phyloP scores from a whole-genome alignment of 371 early-diverging fungal genomes.

The Chytridiales sp. region DNA sequence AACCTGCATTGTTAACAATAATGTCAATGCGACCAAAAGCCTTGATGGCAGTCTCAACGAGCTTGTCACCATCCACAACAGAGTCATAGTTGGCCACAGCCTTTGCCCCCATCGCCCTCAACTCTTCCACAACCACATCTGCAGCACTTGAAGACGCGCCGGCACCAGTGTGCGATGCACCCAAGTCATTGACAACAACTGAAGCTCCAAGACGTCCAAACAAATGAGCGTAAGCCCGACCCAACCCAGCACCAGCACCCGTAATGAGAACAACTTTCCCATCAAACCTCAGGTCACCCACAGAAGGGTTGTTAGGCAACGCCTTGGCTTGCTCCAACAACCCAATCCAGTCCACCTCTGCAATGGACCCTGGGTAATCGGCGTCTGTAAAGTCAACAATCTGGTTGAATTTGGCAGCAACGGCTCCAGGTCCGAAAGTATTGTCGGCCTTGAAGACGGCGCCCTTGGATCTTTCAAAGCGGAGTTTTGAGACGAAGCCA shows the following conservation, averaged over 20 bases:
- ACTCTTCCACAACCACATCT: conserved; percentile 65
- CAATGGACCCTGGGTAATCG: conserved; percentile 69
- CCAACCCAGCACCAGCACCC: conserved; percentile 94
- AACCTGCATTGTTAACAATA: conserved; percentile 74
- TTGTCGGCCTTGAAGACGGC: conserved; percentile 90
- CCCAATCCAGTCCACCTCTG: conserved; percentile 79
- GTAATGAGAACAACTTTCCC: conserved; percentile 91
- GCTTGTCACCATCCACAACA: conserved; percentile 71
- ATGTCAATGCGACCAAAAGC: conserved; percentile 69
- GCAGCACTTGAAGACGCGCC: conserved; percentile 50
- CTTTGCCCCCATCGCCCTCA: conserved; percentile 55
- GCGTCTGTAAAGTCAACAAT: conserved; percentile 48
- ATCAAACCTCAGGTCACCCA: conserved; percentile 82
- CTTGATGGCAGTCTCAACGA: conserved; percentile 64
- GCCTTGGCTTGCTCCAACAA: conserved; percentile 72
- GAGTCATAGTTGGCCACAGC: conserved; percentile 71
- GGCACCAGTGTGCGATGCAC: conserved; percentile 47
- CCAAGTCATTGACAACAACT: conserved; percentile 89
- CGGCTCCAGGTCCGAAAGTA: conserved; percentile 77
- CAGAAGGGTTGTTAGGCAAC: conserved; percentile 56
- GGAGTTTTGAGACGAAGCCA: conserved; percentile 84
- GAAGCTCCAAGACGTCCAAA: conserved; percentile 62
- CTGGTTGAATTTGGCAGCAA: conserved; percentile 39
- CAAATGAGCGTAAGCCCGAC: conserved; percentile 78
- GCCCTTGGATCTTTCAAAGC: conserved; percentile 90